Evolutionary conservation across 768 basidiomycete species (phyloP), one percentile per base, ranked within the genome.

Genomic region (Lactarius vividus): DNA sequence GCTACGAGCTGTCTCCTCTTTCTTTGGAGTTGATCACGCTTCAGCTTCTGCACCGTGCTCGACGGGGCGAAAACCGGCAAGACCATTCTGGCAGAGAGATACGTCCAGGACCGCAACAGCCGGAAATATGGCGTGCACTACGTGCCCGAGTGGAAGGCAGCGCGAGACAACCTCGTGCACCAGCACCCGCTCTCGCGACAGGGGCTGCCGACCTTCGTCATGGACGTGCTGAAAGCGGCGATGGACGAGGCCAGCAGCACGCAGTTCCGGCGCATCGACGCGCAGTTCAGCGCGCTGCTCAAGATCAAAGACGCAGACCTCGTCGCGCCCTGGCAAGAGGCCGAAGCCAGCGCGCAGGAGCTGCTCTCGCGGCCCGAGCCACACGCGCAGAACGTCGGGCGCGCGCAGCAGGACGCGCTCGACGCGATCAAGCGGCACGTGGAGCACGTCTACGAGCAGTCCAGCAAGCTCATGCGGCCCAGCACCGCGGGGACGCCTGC

Each of bases 61-160:
- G 88, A 90, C 69, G 82, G 84, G 1, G 70, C 81, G 9, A 90
- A 90, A 69, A 85, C 84, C 9, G 88, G 88, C 0, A 77, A 82
- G 59, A 76, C 75, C 0, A 78, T 88, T 44, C 71, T 71, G 7
- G 73, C 71, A 0, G 70, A 75, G 0, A 71, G 78, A 18, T 72
- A 78, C n/a, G 64, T 63, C 16, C 55, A 29, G 20, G 68, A 70
- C 8, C 59, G 64, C 37, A 60, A 58, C 18, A 71, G 28, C 1
- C 61, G 46, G 28, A 58, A 65, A 15, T 79, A 71, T 61, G 65
- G 74, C 1, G 67, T 68, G 7, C 71, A 74, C 0, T 46, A 20
- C 9, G 60, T 67, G 1, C 79, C 78, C 7, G 57, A 26, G 4
- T 79, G 75, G 75, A 76, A 73, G 57, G 42, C 39, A 15, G 49